These are phyloP conservation scores for Stereocaulon alpinum DNA, from an alignment of 495 filamentous ascomycete species.

Conservation along the genomic window DNA sequence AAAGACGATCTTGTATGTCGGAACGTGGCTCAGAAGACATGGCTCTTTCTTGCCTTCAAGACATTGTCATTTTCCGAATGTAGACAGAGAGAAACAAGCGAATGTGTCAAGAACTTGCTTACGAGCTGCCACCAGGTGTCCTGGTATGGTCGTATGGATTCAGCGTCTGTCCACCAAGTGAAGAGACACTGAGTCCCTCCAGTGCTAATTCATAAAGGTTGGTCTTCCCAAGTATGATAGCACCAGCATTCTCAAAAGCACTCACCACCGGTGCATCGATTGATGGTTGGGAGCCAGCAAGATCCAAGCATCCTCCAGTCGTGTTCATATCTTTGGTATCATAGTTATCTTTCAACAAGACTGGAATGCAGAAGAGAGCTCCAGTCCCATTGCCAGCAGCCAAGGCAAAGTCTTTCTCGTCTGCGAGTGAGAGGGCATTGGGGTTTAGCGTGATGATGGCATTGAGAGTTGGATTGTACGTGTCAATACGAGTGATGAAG, in stretches of 20 bases:
- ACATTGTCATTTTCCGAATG: no score
- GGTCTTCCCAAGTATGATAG: conserved; percentile 55
- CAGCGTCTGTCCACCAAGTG: conserved; percentile 48
- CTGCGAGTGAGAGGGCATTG: conserved; percentile 38
- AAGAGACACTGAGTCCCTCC: conserved; percentile 51
- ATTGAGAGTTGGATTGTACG: conserved; percentile 46
- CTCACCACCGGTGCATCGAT: conserved; percentile 40
- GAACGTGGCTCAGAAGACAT: no score
- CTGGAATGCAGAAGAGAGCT: conserved; percentile 45
- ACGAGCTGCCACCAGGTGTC: conserved; percentile 52
- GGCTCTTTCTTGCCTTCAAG: no score
- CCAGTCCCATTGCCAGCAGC: conserved; percentile 35
- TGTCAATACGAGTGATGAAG: conserved; percentile 46
- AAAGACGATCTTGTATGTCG: no score
- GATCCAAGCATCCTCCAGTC: conserved; percentile 41
- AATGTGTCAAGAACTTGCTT: no score
- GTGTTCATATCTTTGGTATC: conserved; percentile 44
- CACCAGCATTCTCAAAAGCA: conserved; percentile 44
- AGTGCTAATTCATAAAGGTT: conserved; percentile 58
- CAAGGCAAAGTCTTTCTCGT: conserved; percentile 36
- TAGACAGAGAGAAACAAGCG: no score
- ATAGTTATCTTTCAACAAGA: conserved; percentile 56
- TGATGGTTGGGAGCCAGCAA: conserved; percentile 35
- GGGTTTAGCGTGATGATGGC: conserved; percentile 46
- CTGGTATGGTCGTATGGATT: conserved; percentile 54